Percentiles rank a stretch among this genome's conserved stretches.
Evolutionary conservation across 768 basidiomycete species (phyloP).

Genomic region (Amanita muscaria): DNA sequence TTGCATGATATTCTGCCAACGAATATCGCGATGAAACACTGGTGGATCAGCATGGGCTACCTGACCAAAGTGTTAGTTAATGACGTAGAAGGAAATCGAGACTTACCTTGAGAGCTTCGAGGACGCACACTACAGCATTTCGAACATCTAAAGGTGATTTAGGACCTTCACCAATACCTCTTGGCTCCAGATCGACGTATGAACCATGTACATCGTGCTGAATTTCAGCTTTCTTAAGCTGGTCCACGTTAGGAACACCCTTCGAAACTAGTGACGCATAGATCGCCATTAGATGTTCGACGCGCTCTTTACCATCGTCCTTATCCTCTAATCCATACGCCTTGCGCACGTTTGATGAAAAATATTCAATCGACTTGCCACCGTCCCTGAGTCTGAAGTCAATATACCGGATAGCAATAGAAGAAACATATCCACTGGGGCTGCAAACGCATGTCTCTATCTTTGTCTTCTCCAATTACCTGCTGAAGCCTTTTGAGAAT

Average conservation of each 20-base stretch:
- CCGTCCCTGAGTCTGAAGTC: neutral
- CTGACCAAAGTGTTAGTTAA: constrained; percentile 7
- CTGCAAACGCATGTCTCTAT: constrained; percentile 1
- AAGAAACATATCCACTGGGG: neutral
- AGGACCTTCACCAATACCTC: neutral
- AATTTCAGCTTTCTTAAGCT: too few species aligned
- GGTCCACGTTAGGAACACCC: too few species aligned
- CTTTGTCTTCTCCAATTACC: constrained; percentile 6
- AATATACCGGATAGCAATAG: too few species aligned
- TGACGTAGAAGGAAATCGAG: neutral
- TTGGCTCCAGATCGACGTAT: too few species aligned
- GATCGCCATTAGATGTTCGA: neutral
- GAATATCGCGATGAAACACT: constrained; percentile 15
- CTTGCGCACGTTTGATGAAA: constrained; percentile 2
- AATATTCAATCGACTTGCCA: constrained; percentile 4
- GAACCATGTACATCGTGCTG: too few species aligned
- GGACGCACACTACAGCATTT: constrained; percentile 12
- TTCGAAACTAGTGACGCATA: too few species aligned
- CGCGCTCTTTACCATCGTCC: constrained; percentile 1
- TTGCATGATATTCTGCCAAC: constrained; percentile 19
- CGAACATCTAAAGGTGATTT: constrained; percentile 1
- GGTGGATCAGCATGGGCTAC: constrained; percentile 10
- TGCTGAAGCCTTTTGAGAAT: constrained; percentile 5
- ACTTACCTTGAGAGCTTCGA: too few species aligned
- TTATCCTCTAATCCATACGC: neutral